Evolutionary conservation across 2,329 filamentous ascomycete genomes (phyloP).

Genomic region (Aaosphaeria arxii): DNA sequence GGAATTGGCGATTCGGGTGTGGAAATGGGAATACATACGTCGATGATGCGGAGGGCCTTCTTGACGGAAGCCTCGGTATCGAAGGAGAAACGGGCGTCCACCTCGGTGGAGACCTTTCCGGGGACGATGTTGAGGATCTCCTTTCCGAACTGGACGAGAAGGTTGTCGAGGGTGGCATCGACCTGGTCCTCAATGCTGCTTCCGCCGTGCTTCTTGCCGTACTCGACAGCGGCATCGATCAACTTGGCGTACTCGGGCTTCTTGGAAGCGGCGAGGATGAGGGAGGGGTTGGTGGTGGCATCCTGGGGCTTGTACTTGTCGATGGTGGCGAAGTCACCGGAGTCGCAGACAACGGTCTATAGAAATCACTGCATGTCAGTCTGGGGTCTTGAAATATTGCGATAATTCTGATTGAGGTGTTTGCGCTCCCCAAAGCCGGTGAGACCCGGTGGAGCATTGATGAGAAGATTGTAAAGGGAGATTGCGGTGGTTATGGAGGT

Average conservation of each 20-base stretch:
- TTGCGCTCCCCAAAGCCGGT: too few species aligned
- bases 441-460: too few species aligned
- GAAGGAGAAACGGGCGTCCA: conserved; percentile 94
- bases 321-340: conserved; percentile 82
- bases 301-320: conserved; percentile 99
- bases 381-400: not conserved
- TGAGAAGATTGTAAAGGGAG: too few species aligned
- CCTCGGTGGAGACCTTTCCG: conserved; percentile 98
- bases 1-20: not conserved
- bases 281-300: conserved; percentile 98
- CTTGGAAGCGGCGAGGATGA: conserved; percentile 97
- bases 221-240: conserved; percentile 79
- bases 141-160: conserved; percentile 96
- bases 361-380: conserved; percentile 3
- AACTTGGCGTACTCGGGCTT: conserved; percentile 93
- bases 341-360: conserved; percentile 93
- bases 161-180: conserved; percentile 84
- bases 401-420: not conserved
- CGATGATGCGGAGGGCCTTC: conserved; percentile 96
- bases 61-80: conserved; percentile 86
- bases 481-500: too few species aligned
- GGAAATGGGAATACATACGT: conserved; percentile 56
- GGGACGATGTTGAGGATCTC: conserved; percentile 97
- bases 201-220: conserved; percentile 74
- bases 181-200: conserved; percentile 74